Conservation (phyloP, 306 rosid genomes). For the Carpinus viminea region DNA sequence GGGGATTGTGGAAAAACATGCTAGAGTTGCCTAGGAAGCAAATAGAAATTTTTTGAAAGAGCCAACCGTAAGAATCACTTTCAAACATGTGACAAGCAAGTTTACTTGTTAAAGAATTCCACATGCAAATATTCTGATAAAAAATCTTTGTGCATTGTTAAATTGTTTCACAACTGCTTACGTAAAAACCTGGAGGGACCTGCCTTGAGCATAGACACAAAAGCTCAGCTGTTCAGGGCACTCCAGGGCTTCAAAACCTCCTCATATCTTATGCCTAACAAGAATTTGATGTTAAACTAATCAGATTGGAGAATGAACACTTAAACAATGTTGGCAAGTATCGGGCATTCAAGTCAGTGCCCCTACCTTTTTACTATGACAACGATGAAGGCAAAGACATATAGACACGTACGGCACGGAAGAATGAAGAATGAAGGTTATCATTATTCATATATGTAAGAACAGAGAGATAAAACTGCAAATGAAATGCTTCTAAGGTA, state of each 20-base stretch:
- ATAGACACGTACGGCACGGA: constrained; percentile 1
- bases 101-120: too few species aligned
- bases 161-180: too few species aligned
- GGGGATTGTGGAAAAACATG: too few species aligned
- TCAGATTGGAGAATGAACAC: constrained; percentile 68
- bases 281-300: constrained; percentile 19
- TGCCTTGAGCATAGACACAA: too few species aligned
- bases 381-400: constrained; percentile 31
- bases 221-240: background rate
- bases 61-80: too few species aligned
- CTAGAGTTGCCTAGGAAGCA: too few species aligned
- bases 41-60: too few species aligned
- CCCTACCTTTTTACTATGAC: constrained; percentile 64
- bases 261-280: background rate
- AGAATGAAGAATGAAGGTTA: background rate
- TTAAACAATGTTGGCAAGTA: constrained; percentile 76
- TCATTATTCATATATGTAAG: background rate
- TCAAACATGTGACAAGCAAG: background rate
- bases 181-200: too few species aligned
- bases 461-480: too few species aligned
- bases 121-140: background rate
- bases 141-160: background rate
- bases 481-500: too few species aligned
- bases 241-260: background rate
- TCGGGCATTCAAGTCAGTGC: constrained; percentile 73